Base-by-base conservation (phyloP, 2,329 filamentous ascomycete genomes). In the Aspergillus floridensis region DNA sequence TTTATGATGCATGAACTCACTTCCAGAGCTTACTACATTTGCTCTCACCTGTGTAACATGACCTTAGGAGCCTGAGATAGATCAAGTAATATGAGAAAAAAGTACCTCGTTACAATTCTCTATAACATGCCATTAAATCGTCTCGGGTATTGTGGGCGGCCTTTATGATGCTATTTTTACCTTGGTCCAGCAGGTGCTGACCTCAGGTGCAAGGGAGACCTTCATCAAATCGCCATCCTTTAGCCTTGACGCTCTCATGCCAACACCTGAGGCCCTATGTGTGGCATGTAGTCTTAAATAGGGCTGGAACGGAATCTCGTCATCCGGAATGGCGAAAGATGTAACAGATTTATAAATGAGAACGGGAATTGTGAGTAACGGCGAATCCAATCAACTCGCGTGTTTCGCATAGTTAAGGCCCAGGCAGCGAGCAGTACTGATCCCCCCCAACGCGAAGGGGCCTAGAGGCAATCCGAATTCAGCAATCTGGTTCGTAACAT, bases 311-410 rank as follows among this genome's bases (percentile, higher is more conserved):
- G 88, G 88, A 55, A 92, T 88, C 1, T 86, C 79, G 65, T 89
- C 86, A 2, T 74, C 79, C 0, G 88, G 88, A 2, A 88, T 88
- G 0, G 82, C 73, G 24, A 92, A 80, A 0, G 89, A 79, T 2
- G 88, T 90, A 6, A 81, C 72, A 4, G 89, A 89, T 74, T 91
- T 91, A 77, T 86, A 88, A 75, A 93, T 93, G 19, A 93, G 76
- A 10, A 92, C 82, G 0, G 90, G 90, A 64, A 86, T 89, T 68
- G 85, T 82, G 1, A 90, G 90, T 60, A 89, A 81, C 1, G 88
- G 82, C 77, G 91, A 82, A 61, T 85, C 86, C 26, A 87, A 82
- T 78, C 91, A 88, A 68, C 84, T 84, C 7, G 88, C 89, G 69
- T 91, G 88, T 65, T 88, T 81, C 53, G 84, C 86, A 69, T 91